A percentile compares a stretch with the other conserved stretches of the same genome.
phyloP scores from a whole-genome alignment of 2,329 filamentous ascomycete species.

The Apiospora saccharicola region DNA sequence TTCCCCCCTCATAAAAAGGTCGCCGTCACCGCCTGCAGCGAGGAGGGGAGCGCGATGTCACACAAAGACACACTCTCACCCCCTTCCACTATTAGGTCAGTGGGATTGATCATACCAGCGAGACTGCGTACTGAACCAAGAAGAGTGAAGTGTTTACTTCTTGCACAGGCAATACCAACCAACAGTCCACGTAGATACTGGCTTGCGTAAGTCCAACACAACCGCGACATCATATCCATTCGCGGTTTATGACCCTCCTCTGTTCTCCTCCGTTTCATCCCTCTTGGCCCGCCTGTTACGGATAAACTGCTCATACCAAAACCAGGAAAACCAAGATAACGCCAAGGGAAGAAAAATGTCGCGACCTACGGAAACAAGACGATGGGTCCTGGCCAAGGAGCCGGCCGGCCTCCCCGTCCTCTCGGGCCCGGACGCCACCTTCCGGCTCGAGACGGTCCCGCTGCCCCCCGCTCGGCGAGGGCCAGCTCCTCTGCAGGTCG shows the following conservation, averaged over 20 bases:
- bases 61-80: neutral
- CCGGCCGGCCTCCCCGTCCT: constrained; percentile 37
- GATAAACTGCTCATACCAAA: neutral
- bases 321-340: neutral
- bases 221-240: neutral
- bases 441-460: constrained; percentile 36
- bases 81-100: neutral
- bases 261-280: neutral
- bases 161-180: too few species aligned
- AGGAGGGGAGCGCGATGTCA: neutral
- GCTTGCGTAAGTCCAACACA: neutral
- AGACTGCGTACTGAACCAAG: neutral
- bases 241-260: neutral
- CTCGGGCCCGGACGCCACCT: constrained; percentile 39
- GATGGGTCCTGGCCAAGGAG: constrained; percentile 40
- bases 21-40: neutral
- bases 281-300: neutral
- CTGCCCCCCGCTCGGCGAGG: constrained; percentile 36
- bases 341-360: neutral
- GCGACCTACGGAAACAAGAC: constrained; percentile 35
- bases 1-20: neutral
- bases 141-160: neutral
- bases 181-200: too few species aligned
- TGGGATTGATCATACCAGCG: too few species aligned
- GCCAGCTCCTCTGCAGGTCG: constrained; percentile 37